phyloP scores from a whole-genome alignment of 179 eudicot species.

The Heliamphora pulchella region DNA sequence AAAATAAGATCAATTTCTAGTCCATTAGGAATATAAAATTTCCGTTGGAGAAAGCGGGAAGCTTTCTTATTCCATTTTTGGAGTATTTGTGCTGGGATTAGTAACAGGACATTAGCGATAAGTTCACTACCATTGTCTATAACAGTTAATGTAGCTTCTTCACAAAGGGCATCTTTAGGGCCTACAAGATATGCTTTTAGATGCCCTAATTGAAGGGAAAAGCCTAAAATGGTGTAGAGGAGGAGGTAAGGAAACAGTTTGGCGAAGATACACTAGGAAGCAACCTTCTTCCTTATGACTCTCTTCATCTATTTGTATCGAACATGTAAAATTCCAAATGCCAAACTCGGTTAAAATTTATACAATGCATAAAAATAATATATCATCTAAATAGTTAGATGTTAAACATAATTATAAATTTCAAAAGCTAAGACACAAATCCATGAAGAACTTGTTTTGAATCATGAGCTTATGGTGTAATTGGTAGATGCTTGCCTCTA shows the following conservation, averaged over 20 bases:
- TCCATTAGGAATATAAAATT: background rate
- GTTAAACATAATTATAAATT: too few species aligned
- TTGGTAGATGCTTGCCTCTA: too few species aligned
- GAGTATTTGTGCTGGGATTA: background rate
- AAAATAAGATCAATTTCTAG: background rate
- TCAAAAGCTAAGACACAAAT: too few species aligned
- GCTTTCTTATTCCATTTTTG: background rate
- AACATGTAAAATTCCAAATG: background rate
- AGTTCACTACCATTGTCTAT: background rate
- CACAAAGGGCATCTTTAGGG: too few species aligned
- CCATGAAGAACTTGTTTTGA: too few species aligned
- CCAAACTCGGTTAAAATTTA: background rate
- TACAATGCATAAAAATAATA: too few species aligned
- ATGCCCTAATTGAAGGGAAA: background rate
- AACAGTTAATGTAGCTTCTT: background rate
- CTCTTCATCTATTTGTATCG: background rate
- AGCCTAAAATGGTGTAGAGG: background rate
- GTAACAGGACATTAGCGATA: background rate
- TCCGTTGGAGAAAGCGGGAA: background rate
- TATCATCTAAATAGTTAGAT: too few species aligned
- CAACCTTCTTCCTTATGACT: background rate
- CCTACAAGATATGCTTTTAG: background rate
- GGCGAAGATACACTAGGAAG: background rate
- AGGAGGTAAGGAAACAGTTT: background rate
- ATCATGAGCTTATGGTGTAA: too few species aligned